phyloP scores from a whole-genome alignment of 306 rosid species.

The Dicorynia guianensis region DNA sequence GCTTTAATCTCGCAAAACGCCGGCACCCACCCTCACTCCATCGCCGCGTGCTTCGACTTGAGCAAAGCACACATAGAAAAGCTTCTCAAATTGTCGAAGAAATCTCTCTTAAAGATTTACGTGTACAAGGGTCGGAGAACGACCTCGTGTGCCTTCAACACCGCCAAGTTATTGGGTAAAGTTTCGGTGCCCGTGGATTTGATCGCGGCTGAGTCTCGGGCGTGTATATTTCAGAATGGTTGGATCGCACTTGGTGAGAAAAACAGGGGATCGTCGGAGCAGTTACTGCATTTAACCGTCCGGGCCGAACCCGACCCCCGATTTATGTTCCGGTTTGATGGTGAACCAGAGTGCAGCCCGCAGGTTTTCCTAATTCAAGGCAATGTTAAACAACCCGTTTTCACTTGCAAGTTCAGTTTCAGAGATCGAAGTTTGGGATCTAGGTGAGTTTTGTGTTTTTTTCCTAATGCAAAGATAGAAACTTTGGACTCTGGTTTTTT shows the following conservation, averaged over 20 bases:
- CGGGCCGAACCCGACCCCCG: conserved; percentile 82
- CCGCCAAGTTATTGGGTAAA: conserved; percentile 57
- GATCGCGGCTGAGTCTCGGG: conserved; percentile 42
- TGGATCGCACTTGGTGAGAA: conserved; percentile 56
- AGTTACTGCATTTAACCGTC: conserved; percentile 49
- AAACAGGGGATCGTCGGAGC: conserved; percentile 34
- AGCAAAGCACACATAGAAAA: conserved; percentile 57
- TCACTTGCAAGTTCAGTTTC: conserved; percentile 62
- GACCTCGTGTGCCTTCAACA: conserved; percentile 44
- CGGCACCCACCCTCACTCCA: conserved; percentile 45
- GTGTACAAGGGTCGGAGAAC: conserved; percentile 52
- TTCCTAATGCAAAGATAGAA: background rate
- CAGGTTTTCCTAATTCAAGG: conserved; percentile 85
- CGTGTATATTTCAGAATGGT: conserved; percentile 65
- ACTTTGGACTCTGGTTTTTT: background rate
- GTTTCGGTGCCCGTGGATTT: conserved; percentile 62
- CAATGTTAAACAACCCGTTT: conserved; percentile 56
- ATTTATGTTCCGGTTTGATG: conserved; percentile 76
- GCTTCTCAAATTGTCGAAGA: conserved; percentile 38
- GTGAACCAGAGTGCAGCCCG: conserved; percentile 89
- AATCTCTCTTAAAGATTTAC: conserved; percentile 47
- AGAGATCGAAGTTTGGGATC: conserved; percentile 44
- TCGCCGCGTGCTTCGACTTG: conserved; percentile 66
- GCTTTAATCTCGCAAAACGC: conserved; percentile 42
- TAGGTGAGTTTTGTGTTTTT: background rate